Conservation (phyloP, 2,329 filamentous ascomycete species). For the Calycina herbarum region DNA sequence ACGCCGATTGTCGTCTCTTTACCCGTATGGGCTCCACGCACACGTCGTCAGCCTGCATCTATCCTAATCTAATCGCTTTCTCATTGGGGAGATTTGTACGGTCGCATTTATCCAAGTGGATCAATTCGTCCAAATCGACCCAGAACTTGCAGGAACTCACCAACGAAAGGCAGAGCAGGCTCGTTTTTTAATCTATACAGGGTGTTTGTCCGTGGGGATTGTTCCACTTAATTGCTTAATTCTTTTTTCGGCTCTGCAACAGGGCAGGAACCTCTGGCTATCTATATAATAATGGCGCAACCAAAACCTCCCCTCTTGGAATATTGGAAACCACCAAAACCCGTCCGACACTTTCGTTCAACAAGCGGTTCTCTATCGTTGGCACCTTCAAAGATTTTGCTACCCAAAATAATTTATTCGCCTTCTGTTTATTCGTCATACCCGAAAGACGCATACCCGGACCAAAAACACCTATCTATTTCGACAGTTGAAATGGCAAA, state of each 20-base stretch:
- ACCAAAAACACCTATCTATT: neutral
- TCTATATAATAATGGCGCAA: slow-evolving; percentile 16
- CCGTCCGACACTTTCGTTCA: slow-evolving; percentile 26
- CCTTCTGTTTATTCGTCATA: slow-evolving; percentile 7
- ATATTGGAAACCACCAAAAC: slow-evolving; percentile 32
- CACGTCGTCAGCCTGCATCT: neutral
- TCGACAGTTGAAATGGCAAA: slow-evolving; percentile 1
- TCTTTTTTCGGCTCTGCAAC: too few relatives aligned
- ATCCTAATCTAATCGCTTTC: neutral
- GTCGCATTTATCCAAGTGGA: neutral
- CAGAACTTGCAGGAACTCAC: neutral
- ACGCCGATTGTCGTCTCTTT: neutral
- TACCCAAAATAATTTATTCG: neutral
- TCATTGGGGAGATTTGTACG: neutral
- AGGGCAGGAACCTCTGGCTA: neutral
- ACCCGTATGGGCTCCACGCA: neutral
- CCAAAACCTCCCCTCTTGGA: slow-evolving; percentile 24
- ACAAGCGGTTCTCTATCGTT: slow-evolving; percentile 21
- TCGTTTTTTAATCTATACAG: neutral
- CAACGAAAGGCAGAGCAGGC: neutral
- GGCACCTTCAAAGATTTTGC: neutral
- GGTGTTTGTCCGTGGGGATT: neutral
- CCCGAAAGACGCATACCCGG: neutral
- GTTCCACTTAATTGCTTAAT: neutral
- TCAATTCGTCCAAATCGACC: neutral